phyloP scores from a whole-genome alignment of 139 green algal species.

The Auxenochlorella pyrenoidosa region DNA sequence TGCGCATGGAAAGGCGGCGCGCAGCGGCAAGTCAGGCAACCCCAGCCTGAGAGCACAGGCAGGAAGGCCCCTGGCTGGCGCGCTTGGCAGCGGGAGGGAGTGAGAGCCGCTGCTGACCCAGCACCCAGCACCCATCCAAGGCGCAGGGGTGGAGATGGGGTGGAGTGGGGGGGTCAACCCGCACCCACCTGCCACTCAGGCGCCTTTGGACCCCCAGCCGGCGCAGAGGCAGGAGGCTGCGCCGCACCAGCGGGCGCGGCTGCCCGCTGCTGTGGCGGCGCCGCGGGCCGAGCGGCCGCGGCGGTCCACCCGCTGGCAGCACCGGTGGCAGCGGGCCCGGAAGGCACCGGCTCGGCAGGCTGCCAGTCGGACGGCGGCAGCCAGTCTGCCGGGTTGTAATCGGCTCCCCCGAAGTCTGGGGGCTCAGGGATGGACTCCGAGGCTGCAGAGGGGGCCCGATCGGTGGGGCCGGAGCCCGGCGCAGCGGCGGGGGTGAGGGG shows the following conservation, averaged over 20 bases:
- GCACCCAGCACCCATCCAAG: too few relatives aligned
- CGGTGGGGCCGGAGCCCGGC: background rate
- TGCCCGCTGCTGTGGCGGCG: background rate
- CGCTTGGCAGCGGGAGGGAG: too few relatives aligned
- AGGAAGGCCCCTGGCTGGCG: too few relatives aligned
- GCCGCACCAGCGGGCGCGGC: background rate
- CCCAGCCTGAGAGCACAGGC: too few relatives aligned
- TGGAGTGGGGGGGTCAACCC: too few relatives aligned
- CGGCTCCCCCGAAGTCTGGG: background rate
- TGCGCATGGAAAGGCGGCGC: too few relatives aligned
- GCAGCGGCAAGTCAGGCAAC: too few relatives aligned
- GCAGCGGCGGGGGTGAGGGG: background rate
- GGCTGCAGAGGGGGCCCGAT: background rate
- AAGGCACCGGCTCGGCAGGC: background rate
- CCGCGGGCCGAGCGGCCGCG: background rate
- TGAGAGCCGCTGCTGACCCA: too few relatives aligned
- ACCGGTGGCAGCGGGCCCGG: background rate
- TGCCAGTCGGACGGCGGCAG: background rate
- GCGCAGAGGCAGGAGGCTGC: background rate
- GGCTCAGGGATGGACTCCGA: background rate
- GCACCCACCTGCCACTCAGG: background rate
- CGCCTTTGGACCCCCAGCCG: background rate
- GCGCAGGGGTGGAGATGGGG: too few relatives aligned
- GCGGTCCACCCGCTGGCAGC: background rate
- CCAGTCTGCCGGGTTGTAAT: slow-evolving; percentile 1